These are phyloP conservation scores for Rhodotorula sp. DNA, from an alignment of 1,284 basidiomycete species.

Conservation along the genomic window DNA sequence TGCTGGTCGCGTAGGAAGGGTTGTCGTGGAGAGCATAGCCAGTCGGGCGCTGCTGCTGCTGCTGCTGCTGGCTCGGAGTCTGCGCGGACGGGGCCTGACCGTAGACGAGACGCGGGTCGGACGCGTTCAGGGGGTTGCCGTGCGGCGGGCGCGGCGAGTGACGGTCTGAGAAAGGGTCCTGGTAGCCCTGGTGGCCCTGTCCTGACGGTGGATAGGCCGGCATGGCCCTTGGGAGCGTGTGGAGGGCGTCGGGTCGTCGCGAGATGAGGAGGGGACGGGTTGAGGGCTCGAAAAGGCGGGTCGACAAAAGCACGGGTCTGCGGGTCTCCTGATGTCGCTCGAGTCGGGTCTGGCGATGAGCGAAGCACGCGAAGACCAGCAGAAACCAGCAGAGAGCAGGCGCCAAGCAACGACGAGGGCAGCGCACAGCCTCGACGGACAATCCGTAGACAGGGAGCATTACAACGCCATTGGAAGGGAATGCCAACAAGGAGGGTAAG, in stretches of 20 bases:
- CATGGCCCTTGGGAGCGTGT: neutral
- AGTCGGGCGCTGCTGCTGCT: slow-evolving; percentile 9
- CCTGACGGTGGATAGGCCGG: slow-evolving; percentile 18
- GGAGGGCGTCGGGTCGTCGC: neutral
- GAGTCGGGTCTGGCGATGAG: too few relatives aligned
- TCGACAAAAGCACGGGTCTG: neutral
- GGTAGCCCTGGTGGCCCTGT: slow-evolving; percentile 1
- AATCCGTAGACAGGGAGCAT: too few relatives aligned
- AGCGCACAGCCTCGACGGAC: too few relatives aligned
- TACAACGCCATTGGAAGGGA: too few relatives aligned
- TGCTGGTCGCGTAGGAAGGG: slow-evolving; percentile 13
- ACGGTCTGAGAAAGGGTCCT: slow-evolving; percentile 26
- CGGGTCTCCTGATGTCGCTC: too few relatives aligned
- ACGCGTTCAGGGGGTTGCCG: neutral
- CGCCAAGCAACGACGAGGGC: too few relatives aligned
- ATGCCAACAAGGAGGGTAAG: too few relatives aligned
- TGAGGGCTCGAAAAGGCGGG: neutral
- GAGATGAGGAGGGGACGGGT: neutral
- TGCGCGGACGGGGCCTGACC: neutral
- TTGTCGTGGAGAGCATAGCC: slow-evolving; percentile 11
- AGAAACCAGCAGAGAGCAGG: too few relatives aligned
- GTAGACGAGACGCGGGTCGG: neutral
- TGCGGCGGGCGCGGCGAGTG: slow-evolving; percentile 7
- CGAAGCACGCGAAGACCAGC: too few relatives aligned
- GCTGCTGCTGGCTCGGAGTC: neutral